Evolutionary conservation across 192 early-diverging fungal genomes (phyloP), one percentile per base, ranked within the genome.

Genomic region (Jimgerdemannia flammicorona): DNA sequence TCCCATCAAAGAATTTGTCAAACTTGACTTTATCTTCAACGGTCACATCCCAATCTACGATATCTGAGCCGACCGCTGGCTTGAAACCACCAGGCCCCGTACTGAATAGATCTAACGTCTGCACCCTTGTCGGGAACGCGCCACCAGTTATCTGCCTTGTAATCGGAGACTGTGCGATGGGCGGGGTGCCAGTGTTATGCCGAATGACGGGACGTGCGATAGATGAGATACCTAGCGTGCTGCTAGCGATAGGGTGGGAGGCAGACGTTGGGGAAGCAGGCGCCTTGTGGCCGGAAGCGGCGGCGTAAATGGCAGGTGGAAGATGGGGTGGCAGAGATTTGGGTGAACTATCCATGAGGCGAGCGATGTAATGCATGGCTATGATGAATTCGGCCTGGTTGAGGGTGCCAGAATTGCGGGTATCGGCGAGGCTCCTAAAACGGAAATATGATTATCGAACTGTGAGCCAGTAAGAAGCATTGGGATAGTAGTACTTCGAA

Each of bases 301-400:
- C 66, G 79, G 84, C 77, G 73, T 89, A 86, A 76, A 92, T 67
- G n/a, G 86, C 78, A 14, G 87, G 78, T 10, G 97, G 94, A 19
- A 96, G 81, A 4, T 80, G 72, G 4, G 84, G 66, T 14, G 97
- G 97, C n/a, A 97, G 83, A 40, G 84, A 83, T 63, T 83, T 78
- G 44, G 90, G 82, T 19, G 85, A 86, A 43, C 92, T 92, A 70
- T 92, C 89, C 89, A 95, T 95, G 19, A 92, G 81, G 71, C 90
- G 87, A 18, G 92, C 88, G 70, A 99, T 91, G 73, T 94, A 92
- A 76, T 90, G 88, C 96, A 99, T 97, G 54, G 95, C 95, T 69
- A 95, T 90, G 64, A 92, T 87, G 80, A 99, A 99, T 78, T 97
- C 95, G 8, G 89, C 83, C 69, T 94, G 83, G 70, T 90, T 88